A percentile compares a stretch with the other conserved stretches of the same genome.
Evolutionary conservation across 2,329 filamentous ascomycete genomes (phyloP).

Genomic region (Cladosporium sphaerospermum): DNA sequence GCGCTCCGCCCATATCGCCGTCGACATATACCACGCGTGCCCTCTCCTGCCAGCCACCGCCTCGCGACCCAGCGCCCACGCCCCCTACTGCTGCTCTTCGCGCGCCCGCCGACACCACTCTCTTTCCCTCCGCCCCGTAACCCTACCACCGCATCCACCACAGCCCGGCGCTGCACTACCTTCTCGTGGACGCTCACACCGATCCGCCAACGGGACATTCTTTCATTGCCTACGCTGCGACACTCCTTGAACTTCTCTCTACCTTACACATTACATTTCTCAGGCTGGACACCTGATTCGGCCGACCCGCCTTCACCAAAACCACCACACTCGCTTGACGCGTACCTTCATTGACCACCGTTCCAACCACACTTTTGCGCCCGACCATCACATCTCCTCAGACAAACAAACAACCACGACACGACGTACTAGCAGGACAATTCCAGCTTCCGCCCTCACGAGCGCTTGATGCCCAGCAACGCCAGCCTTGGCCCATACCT

Average conservation of each 20-base stretch:
- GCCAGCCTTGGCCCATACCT: slow-evolving; percentile 9
- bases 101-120: not conserved
- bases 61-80: not conserved
- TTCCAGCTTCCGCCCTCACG: not conserved
- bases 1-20: not conserved
- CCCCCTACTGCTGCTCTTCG: slow-evolving; percentile 4
- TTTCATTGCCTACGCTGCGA: not conserved
- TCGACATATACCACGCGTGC: slow-evolving; percentile 1
- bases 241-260: slow-evolving; percentile 1
- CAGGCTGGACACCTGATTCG: slow-evolving; percentile 10
- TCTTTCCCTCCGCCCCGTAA: slow-evolving; percentile 1
- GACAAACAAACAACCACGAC: slow-evolving; percentile 1
- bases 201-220: slow-evolving; percentile 7
- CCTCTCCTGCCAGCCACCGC: slow-evolving; percentile 7
- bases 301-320: slow-evolving; percentile 4
- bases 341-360: slow-evolving; percentile 1
- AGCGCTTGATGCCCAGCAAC: slow-evolving; percentile 12
- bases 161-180: slow-evolving; percentile 6
- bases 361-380: not conserved
- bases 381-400: not conserved
- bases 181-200: slow-evolving; percentile 5
- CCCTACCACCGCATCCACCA: not conserved
- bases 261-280: not conserved
- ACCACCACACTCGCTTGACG: slow-evolving; percentile 13
- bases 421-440: not conserved